These are phyloP conservation scores for Fusarium beomiforme DNA, from an alignment of 2,329 filamentous ascomycete genomes.

Conservation along the genomic window DNA sequence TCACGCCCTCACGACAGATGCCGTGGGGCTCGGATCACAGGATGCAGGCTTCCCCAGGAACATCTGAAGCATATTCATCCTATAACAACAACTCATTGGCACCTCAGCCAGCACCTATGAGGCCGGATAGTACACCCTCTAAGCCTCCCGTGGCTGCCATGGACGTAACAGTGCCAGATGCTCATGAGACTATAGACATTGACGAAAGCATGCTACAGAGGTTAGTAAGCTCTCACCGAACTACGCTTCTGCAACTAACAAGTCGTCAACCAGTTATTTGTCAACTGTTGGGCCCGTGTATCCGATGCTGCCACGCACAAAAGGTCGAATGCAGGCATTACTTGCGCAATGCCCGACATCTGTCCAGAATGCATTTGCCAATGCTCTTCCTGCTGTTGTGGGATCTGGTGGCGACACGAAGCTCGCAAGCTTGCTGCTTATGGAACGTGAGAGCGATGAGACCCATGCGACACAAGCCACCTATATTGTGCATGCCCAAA, in stretches of 20 bases:
- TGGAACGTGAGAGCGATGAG: conserved; percentile 61
- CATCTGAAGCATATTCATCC: conserved; percentile 45
- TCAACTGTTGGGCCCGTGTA: conserved; percentile 72
- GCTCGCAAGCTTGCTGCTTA: conserved; percentile 58
- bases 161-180: conserved; percentile 50
- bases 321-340: conserved; percentile 63
- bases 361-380: conserved; percentile 71
- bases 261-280: conserved; percentile 62
- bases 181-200: conserved; percentile 48
- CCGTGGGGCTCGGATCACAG: conserved; percentile 61
- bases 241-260: conserved; percentile 12
- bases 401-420: conserved; percentile 54
- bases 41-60: conserved; percentile 53
- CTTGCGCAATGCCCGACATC: conserved; percentile 64
- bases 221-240: conserved; percentile 46
- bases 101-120: conserved; percentile 56
- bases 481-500: conserved; percentile 71
- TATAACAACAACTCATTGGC: conserved; percentile 57
- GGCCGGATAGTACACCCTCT: conserved; percentile 50
- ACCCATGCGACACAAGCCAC: conserved; percentile 51
- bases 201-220: conserved; percentile 59
- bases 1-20: conserved; percentile 54
- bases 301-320: conserved; percentile 70
- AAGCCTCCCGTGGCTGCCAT: conserved; percentile 49
- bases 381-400: conserved; percentile 66